Evolutionary conservation across 2,329 filamentous ascomycete species (phyloP).

Genomic region (Triangularia setosa): DNA sequence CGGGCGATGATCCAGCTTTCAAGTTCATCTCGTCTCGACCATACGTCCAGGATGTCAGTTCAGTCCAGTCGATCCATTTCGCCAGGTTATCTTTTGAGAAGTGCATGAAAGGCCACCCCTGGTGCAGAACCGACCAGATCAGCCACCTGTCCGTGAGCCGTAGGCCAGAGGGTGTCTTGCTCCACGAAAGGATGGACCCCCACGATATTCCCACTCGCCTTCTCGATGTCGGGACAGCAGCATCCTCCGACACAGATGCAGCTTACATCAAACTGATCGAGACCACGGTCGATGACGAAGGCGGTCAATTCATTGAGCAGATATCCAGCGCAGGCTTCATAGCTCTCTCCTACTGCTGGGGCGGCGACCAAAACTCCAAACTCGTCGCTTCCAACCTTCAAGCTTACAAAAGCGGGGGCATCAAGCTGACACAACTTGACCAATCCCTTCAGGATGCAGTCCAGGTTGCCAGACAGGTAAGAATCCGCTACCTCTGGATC

Average conservation of each 20-base stretch:
- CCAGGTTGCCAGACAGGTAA: background rate
- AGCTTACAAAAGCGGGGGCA: background rate
- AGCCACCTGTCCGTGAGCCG: background rate
- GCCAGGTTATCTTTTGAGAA: conserved; percentile 1
- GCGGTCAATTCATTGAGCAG: background rate
- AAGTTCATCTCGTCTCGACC: conserved; percentile 1
- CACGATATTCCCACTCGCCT: conserved; percentile 12
- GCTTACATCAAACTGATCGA: conserved; percentile 1
- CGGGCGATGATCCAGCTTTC: background rate
- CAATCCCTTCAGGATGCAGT: conserved; percentile 9
- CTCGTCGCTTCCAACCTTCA: conserved; percentile 1
- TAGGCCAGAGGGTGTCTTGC: background rate
- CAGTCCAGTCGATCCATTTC: conserved; percentile 1
- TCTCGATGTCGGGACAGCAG: background rate
- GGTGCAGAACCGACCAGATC: conserved; percentile 13
- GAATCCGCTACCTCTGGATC: conserved; percentile 11
- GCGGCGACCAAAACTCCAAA: conserved; percentile 9
- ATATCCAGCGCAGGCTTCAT: conserved; percentile 8
- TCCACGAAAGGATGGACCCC: background rate
- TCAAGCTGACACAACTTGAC: background rate
- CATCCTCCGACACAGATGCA: background rate
- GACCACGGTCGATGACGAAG: background rate
- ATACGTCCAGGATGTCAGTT: conserved; percentile 2
- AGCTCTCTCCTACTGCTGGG: conserved; percentile 16
- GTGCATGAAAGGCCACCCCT: conserved; percentile 6